phyloP scores from a whole-genome alignment of 2,329 filamentous ascomycete species.

The Colletotrichum echinochloae region DNA sequence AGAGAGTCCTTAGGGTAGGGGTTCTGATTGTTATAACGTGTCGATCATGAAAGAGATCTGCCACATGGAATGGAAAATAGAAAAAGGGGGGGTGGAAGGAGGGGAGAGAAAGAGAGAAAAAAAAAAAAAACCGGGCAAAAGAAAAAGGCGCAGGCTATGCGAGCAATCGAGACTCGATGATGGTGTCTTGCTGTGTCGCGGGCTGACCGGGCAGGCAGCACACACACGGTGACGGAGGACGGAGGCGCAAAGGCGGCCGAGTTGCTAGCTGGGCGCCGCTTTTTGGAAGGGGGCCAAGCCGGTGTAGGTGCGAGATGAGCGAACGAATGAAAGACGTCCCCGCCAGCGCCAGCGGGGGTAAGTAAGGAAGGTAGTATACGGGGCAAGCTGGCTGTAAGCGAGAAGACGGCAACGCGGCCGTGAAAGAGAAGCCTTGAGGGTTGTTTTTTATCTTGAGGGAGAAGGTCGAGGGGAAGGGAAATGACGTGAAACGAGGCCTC shows the following conservation, averaged over 20 bases:
- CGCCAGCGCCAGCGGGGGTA: background rate
- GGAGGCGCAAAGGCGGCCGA: conserved; percentile 20
- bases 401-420: background rate
- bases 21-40: background rate
- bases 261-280: conserved; percentile 3
- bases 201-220: background rate
- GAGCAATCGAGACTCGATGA: background rate
- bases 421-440: background rate
- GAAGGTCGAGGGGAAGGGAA: background rate
- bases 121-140: too few relatives aligned
- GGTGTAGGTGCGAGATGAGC: background rate
- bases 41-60: background rate
- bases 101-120: background rate
- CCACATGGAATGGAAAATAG: background rate
- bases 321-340: background rate
- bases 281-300: conserved; percentile 24
- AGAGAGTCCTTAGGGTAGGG: background rate
- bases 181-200: conserved; percentile 6
- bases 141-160: background rate
- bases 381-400: background rate
- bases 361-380: background rate
- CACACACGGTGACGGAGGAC: conserved; percentile 20
- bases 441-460: background rate
- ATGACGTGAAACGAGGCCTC: background rate
- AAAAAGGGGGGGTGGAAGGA: too few relatives aligned